Evolutionary conservation across 179 eudicot species (phyloP).

Genomic region (Amaranthus tricolor): DNA sequence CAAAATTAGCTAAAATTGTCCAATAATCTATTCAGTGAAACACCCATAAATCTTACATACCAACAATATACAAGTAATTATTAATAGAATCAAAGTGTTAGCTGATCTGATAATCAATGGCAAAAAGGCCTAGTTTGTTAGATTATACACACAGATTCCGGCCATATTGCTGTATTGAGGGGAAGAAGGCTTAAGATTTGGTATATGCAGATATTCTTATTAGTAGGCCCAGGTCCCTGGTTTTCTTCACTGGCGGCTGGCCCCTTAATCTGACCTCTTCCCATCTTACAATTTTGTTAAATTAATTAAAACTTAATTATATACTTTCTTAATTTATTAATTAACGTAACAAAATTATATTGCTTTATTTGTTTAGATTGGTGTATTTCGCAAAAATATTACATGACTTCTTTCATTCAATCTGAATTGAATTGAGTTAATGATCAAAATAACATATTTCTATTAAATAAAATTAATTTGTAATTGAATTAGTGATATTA

Average conservation of each 20-base stretch:
- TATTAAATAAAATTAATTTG: too few species aligned
- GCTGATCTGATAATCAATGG: not conserved
- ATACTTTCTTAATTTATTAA: not conserved
- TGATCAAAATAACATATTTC: too few species aligned
- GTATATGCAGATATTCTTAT: slow-evolving; percentile 14
- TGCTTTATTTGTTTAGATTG: too few species aligned
- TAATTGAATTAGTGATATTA: too few species aligned
- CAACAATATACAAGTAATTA: not conserved
- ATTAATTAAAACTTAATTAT: not conserved
- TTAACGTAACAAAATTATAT: too few species aligned
- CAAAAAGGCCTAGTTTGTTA: slow-evolving; percentile 27
- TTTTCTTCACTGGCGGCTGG: slow-evolving; percentile 25
- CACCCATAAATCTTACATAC: not conserved
- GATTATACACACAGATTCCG: slow-evolving; percentile 7
- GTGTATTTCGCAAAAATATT: too few species aligned
- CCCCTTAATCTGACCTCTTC: slow-evolving; percentile 21
- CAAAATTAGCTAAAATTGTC: too few species aligned
- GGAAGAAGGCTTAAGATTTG: not conserved
- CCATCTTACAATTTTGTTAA: not conserved
- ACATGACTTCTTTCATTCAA: too few species aligned
- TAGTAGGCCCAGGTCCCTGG: not conserved
- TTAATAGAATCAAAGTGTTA: slow-evolving; percentile 5
- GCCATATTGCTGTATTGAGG: not conserved
- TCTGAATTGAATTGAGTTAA: too few species aligned
- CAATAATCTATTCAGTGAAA: too few species aligned